Base-by-base conservation (phyloP, 768 basidiomycete species). In the Suillus luteus region DNA sequence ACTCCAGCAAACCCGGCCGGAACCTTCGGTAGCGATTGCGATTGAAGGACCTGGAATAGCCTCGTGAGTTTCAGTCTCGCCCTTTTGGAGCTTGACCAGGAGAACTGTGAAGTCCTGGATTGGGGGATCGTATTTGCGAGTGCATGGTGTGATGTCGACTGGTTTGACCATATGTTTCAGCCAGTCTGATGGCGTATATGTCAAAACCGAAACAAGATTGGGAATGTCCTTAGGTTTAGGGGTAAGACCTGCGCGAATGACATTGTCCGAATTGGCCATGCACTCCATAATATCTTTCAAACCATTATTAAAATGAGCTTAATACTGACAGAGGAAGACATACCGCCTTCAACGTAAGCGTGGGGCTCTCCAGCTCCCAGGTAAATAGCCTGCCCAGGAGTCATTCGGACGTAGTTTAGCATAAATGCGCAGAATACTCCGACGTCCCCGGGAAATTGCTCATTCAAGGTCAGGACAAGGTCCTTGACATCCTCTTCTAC, bases 211-310 rank as follows among this genome's bases (percentile, higher is more conserved):
- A 64, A 97, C 82, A 49, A 99, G 87, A 67, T 96, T 98, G 11
- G 89, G 87, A 41, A 99, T 88, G 74, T 99, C 97, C 60, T 97
- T 89, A 38, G 93, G 84, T 77, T 99, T 99, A 2, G 97, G 96
- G 0, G 97, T 99, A 46, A 99, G 87, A 15, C 97, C 97, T 8
- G 97, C 97, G 38, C 97, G 93, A 67, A 99, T 96, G 75, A 99
- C 97, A 75, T 99, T 99, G 79, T 99, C 97, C 0, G 94, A 96
- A 66, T 96, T 96, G 31, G 96, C 96, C 96, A 99, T 99, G 79
- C 95, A 96, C 73, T 99, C 97, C 72, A 99, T 94, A 76, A 96
- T 96, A 72, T 99, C 96, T 96, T 70, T 5, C 46, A 19, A 12
- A 41, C 41, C 3, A 15, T 27, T n/a, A 41, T 41, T 58, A 11